Percentiles rank a stretch among this genome's conserved stretches.
phyloP scores from a whole-genome alignment of 1,284 basidiomycete genomes.

The Malassezia nana region DNA sequence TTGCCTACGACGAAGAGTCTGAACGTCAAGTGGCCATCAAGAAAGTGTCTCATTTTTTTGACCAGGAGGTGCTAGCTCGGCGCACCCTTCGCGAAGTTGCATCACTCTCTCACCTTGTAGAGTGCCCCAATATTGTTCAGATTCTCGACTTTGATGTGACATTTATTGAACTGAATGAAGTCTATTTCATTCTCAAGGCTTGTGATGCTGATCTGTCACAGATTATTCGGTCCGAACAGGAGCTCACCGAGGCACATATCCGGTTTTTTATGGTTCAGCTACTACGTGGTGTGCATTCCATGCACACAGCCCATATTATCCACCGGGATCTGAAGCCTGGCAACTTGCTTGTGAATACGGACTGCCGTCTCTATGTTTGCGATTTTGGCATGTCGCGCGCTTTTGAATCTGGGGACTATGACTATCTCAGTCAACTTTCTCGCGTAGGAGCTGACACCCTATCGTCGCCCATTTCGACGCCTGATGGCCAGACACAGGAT shows the following conservation, averaged over 20 bases:
- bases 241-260: constrained; percentile 41
- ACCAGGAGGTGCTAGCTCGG: constrained; percentile 40
- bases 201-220: constrained; percentile 46
- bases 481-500: neutral
- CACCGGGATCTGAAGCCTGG: constrained; percentile 47
- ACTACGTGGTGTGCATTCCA: constrained; percentile 39
- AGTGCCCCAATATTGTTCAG: constrained; percentile 39
- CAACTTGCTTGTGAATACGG: constrained; percentile 45
- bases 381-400: constrained; percentile 45
- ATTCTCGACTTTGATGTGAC: constrained; percentile 45
- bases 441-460: neutral
- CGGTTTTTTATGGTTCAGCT: constrained; percentile 47
- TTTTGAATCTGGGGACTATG: constrained; percentile 11
- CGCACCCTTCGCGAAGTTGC: constrained; percentile 43
- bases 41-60: constrained; percentile 44
- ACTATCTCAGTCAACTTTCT: neutral
- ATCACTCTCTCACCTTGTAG: constrained; percentile 30
- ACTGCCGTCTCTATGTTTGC: constrained; percentile 42
- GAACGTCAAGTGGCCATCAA: constrained; percentile 47
- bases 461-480: neutral
- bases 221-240: constrained; percentile 43
- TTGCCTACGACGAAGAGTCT: constrained; percentile 34
- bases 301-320: constrained; percentile 43
- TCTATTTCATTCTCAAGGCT: constrained; percentile 42
- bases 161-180: constrained; percentile 47